Evolutionary conservation across 768 basidiomycete species (phyloP), one percentile per base, ranked within the genome.

Genomic region (Asterophora parasitica): DNA sequence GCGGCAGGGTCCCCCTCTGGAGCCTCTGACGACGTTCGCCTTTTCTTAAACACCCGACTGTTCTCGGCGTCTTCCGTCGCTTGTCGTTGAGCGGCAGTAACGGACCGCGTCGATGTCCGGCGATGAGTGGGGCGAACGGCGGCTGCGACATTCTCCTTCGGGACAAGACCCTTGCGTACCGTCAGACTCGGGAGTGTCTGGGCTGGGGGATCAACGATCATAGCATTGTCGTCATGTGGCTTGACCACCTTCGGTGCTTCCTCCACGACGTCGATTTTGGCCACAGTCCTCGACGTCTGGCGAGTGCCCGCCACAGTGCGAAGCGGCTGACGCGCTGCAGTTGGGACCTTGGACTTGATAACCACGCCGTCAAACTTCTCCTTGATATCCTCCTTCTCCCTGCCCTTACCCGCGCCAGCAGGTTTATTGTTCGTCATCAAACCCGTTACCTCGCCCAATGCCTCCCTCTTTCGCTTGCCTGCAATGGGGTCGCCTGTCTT

Each of bases 391-490:
- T 69, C 75, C 66, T 84, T 86, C 42, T 75, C 77, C 68, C 88
- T 88, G 44, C 75, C 77, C 58, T 75, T 74, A 36, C 59, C 55
- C 23, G 62, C 63, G 41, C 59, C 55, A 20, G 62, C 63, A 40
- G 65, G 73, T 57, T 78, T 81, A 58, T 82, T 81, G 51, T 62
- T 68, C 16, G 69, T 60, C 10, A 65, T 52, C 19, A 70, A 56
- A 7, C 70, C 69, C 7, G 81, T 76, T 35, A 89, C 84, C 63
- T 92, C 89, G 27, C 81, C 83, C 20, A 92, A 71, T 0, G 88
- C 88, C 42, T 85, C 83, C 35, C 90, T 84, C 64, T 91, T 91
- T 53, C 89, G 77, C 64, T 90, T 89, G 42, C 77, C 81, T 3
- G 73, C 73, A 28, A 71, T 68, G 7, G 66, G 62, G 23, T 85